Evolutionary conservation across 176 grass and related monocot genomes (phyloP).

Genomic region (Oryza glaberrima): DNA sequence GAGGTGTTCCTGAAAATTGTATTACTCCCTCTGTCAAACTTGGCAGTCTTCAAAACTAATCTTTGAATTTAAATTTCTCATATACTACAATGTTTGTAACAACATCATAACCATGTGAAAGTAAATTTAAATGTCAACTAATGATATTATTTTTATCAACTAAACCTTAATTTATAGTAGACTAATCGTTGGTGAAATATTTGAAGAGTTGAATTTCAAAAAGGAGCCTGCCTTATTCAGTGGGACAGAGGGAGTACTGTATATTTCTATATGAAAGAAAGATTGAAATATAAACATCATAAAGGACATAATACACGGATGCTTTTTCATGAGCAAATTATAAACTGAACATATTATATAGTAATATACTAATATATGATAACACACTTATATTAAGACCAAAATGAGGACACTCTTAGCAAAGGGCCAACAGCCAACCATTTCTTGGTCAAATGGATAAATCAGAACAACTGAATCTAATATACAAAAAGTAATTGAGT

Average conservation of each 20-base stretch:
- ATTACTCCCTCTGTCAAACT: too few species aligned
- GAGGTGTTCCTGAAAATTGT: slow-evolving; percentile 5
- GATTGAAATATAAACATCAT: background rate
- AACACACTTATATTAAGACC: background rate
- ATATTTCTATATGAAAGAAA: slow-evolving; percentile 14
- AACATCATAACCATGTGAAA: too few species aligned
- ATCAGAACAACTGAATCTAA: background rate
- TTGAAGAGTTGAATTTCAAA: too few species aligned
- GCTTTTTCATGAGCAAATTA: too few species aligned
- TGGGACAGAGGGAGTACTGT: background rate
- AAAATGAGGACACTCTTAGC: background rate
- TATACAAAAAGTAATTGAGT: background rate
- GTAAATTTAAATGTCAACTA: too few species aligned
- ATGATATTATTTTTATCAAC: too few species aligned
- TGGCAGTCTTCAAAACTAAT: too few species aligned
- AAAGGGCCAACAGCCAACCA: background rate
- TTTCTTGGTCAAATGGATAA: background rate
- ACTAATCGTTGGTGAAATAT: too few species aligned
- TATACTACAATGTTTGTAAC: too few species aligned
- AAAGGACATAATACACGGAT: background rate
- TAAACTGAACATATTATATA: slow-evolving; percentile 1
- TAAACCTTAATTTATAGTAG: too few species aligned
- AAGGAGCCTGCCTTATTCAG: too few species aligned
- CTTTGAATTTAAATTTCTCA: too few species aligned
- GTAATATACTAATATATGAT: background rate